These are phyloP conservation scores for Macadamia integrifolia DNA, from an alignment of 164 flowering plant species.

Conservation along the genomic window DNA sequence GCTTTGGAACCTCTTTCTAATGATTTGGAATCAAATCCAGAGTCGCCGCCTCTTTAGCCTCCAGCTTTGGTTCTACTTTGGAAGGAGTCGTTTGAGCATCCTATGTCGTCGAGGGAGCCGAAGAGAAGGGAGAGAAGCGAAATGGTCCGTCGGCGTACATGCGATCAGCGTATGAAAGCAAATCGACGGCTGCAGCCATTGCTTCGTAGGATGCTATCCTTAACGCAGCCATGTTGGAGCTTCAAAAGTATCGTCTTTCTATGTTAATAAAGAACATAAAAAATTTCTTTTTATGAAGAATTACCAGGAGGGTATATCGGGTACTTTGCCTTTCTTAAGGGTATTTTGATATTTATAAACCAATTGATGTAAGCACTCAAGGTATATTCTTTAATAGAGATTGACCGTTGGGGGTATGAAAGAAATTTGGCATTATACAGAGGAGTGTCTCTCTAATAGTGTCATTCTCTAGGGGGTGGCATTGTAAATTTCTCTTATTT, in stretches of 20 bases:
- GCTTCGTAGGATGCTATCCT: slow-evolving; percentile 32
- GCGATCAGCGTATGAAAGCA: slow-evolving; percentile 17
- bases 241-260: neutral
- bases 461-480: no score
- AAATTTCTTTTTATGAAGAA: neutral
- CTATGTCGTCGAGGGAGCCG: slow-evolving; percentile 21
- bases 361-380: no score
- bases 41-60: slow-evolving; percentile 32
- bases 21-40: slow-evolving; percentile 60
- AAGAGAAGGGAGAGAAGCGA: slow-evolving; percentile 40
- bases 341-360: no score
- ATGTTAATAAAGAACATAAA: no score
- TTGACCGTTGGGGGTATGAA: no score
- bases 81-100: slow-evolving; percentile 14
- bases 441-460: no score
- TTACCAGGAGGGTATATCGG: no score
- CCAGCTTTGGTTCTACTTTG: slow-evolving; percentile 20
- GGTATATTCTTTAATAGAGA: no score
- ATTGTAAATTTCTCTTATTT: no score
- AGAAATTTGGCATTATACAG: no score
- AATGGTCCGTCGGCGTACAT: slow-evolving; percentile 44
- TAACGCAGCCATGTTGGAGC: slow-evolving; percentile 27
- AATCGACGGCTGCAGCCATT: slow-evolving; percentile 35
- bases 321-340: no score
- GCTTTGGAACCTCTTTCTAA: slow-evolving; percentile 80